Conservation (phyloP, 768 basidiomycete genomes). For the Phanerochaete carnosa region DNA sequence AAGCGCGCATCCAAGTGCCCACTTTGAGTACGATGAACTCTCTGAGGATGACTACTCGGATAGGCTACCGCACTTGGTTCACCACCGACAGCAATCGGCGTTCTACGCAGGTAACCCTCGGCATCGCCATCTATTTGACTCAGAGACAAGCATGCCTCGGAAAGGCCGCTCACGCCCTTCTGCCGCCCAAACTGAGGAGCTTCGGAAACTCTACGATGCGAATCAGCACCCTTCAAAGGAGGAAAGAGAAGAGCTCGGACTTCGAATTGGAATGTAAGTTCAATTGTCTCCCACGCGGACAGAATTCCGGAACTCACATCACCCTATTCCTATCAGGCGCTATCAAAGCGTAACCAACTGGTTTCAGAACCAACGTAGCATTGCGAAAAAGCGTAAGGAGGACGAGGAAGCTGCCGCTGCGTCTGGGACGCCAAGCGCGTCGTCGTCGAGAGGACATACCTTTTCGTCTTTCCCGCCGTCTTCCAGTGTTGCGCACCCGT, state of each 20-base stretch:
- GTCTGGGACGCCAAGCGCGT: slow-evolving; percentile 21
- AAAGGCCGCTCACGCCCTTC: slow-evolving; percentile 65
- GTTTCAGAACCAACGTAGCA: slow-evolving; percentile 85
- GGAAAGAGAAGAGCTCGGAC: slow-evolving; percentile 60
- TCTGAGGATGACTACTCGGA: slow-evolving; percentile 40
- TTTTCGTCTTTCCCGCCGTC: slow-evolving; percentile 30
- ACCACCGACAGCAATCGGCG: slow-evolving; percentile 29
- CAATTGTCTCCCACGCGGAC: slow-evolving; percentile 17
- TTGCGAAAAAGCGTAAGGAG: slow-evolving; percentile 68
- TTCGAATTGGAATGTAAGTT: slow-evolving; percentile 74
- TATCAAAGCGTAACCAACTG: slow-evolving; percentile 80
- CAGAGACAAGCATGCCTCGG: slow-evolving; percentile 43
- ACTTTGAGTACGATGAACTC: slow-evolving; percentile 41
- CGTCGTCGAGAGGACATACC: slow-evolving; percentile 14
- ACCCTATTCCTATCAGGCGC: slow-evolving; percentile 48
- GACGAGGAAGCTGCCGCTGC: slow-evolving; percentile 41
- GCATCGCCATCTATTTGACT: slow-evolving; percentile 47
- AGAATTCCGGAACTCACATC: slow-evolving; percentile 8
- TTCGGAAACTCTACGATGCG: slow-evolving; percentile 58
- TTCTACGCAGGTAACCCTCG: slow-evolving; percentile 49
- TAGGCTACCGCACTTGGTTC: slow-evolving; percentile 16
- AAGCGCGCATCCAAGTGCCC: slow-evolving; percentile 19
- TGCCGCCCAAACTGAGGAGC: slow-evolving; percentile 63
- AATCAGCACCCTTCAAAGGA: slow-evolving; percentile 70
- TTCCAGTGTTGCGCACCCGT: slow-evolving; percentile 25